These are phyloP conservation scores for Zostera marina DNA, from an alignment of 116 monocot genomes.

Conservation along the genomic window DNA sequence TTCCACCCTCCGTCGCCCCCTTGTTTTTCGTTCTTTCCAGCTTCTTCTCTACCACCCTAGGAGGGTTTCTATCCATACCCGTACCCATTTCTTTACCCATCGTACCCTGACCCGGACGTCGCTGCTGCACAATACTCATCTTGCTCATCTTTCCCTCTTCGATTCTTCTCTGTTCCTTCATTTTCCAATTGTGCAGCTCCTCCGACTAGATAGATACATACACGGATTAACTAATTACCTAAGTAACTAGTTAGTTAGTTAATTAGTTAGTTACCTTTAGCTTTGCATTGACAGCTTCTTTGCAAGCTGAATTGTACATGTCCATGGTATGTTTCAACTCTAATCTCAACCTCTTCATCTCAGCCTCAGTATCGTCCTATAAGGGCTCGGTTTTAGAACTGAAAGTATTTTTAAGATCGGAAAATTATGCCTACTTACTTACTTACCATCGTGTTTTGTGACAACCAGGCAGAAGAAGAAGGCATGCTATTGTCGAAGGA, in stretches of 20 bases:
- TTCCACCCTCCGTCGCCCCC: conserved; percentile 28
- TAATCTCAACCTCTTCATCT: conserved; percentile 29
- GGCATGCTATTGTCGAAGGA: too few relatives aligned
- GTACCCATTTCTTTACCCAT: too few relatives aligned
- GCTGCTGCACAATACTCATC: too few relatives aligned
- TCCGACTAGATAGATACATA: conserved; percentile 7
- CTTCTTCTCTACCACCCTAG: conserved; percentile 33
- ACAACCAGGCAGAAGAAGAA: conserved; percentile 8
- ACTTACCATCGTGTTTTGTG: conserved; percentile 12
- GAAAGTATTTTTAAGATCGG: too few relatives aligned
- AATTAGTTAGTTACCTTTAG: conserved; percentile 20
- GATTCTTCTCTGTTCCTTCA: conserved; percentile 18
- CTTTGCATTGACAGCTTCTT: conserved; percentile 26
- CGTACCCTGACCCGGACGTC: too few relatives aligned
- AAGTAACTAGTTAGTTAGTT: too few relatives aligned
- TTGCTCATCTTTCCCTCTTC: conserved; percentile 7
- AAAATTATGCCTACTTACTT: background rate
- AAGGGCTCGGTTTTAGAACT: too few relatives aligned
- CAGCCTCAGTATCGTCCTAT: conserved; percentile 29
- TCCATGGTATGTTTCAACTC: conserved; percentile 37
- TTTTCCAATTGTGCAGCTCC: conserved; percentile 20
- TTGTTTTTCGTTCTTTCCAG: conserved; percentile 33
- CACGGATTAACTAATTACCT: background rate
- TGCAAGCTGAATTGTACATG: conserved; percentile 31
- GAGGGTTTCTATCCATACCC: too few relatives aligned